Percentiles rank a stretch among this genome's conserved stretches.
These are phyloP conservation scores for Ceratorhiza oryzae-sativae DNA, from an alignment of 1,284 basidiomycete genomes.

Conservation along the genomic window DNA sequence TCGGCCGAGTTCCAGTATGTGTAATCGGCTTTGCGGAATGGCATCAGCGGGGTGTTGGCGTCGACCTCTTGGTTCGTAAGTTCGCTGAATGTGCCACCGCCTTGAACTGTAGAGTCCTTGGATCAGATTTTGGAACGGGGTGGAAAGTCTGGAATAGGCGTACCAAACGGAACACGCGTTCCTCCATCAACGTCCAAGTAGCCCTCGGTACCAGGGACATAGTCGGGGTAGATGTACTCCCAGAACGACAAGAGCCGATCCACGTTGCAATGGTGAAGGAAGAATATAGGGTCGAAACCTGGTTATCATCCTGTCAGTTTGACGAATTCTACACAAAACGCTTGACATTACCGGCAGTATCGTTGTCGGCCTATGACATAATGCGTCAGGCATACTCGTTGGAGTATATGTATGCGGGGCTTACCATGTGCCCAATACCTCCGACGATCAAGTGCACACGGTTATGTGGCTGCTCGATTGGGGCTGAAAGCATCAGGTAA, in stretches of 20 bases:
- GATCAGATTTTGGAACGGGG: not conserved
- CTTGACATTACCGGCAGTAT: not conserved
- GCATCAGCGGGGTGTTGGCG: slow-evolving; percentile 35
- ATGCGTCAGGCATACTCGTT: not conserved
- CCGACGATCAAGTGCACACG: slow-evolving; percentile 34
- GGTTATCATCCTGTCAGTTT: not conserved
- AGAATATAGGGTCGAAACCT: slow-evolving; percentile 44
- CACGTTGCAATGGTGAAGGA: slow-evolving; percentile 42
- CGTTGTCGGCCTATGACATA: not conserved
- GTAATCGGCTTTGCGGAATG: slow-evolving; percentile 39
- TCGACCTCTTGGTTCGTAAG: not conserved
- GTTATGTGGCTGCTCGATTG: slow-evolving; percentile 39
- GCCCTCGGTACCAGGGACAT: slow-evolving; percentile 18
- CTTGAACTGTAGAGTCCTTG: slow-evolving; percentile 10
- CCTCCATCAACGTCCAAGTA: slow-evolving; percentile 26
- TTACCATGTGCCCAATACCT: slow-evolving; percentile 38
- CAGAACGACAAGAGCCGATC: slow-evolving; percentile 42
- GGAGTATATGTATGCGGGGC: not conserved
- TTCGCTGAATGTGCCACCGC: slow-evolving; percentile 9
- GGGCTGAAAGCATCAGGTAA: not conserved
- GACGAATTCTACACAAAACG: not conserved
- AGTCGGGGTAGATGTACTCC: slow-evolving; percentile 40
- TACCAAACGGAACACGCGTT: slow-evolving; percentile 27
- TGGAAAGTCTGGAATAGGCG: not conserved
- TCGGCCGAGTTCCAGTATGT: slow-evolving; percentile 41